Evolutionary conservation across 2,329 filamentous ascomycete species (phyloP).

Genomic region (Hyphodiscus sp.): DNA sequence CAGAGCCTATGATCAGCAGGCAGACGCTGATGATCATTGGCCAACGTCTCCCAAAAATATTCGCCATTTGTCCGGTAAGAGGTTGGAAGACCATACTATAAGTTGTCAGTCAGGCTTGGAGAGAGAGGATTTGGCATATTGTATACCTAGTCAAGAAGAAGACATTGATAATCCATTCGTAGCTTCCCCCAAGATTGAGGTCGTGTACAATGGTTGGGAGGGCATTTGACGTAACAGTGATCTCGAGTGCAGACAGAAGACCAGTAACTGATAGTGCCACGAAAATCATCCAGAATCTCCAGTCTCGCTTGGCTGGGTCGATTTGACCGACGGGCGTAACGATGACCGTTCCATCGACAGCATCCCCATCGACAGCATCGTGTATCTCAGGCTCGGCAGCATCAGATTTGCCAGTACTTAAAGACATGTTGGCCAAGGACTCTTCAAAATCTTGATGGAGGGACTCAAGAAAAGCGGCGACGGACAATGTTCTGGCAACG

Average conservation of each 20-base stretch:
- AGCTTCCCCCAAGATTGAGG: slow-evolving; percentile 5
- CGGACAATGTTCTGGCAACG: too few species aligned
- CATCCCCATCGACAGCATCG: too few species aligned
- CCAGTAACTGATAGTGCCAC: slow-evolving; percentile 1
- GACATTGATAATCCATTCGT: slow-evolving; percentile 14
- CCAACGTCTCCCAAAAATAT: slow-evolving; percentile 33
- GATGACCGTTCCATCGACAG: too few species aligned
- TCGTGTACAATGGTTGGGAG: slow-evolving; percentile 14
- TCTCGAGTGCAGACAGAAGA: slow-evolving; percentile 10
- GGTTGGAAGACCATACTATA: neutral
- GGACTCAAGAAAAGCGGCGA: too few species aligned
- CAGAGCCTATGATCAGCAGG: slow-evolving; percentile 17
- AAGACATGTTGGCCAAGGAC: too few species aligned
- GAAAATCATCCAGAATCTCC: neutral
- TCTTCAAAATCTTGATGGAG: too few species aligned
- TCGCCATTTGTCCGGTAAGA: neutral
- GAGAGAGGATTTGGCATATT: neutral
- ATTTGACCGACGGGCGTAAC: too few species aligned
- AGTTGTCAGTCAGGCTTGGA: neutral
- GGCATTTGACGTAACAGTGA: slow-evolving; percentile 12
- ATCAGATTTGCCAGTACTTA: too few species aligned
- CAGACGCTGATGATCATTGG: slow-evolving; percentile 16
- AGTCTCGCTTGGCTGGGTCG: too few species aligned
- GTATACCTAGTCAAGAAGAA: slow-evolving; percentile 12
- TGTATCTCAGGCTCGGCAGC: too few species aligned